A percentile compares a stretch with the other conserved stretches of the same genome.
phyloP scores from a whole-genome alignment of 176 grass and related monocot genomes.

The Panicum miliaceum region DNA sequence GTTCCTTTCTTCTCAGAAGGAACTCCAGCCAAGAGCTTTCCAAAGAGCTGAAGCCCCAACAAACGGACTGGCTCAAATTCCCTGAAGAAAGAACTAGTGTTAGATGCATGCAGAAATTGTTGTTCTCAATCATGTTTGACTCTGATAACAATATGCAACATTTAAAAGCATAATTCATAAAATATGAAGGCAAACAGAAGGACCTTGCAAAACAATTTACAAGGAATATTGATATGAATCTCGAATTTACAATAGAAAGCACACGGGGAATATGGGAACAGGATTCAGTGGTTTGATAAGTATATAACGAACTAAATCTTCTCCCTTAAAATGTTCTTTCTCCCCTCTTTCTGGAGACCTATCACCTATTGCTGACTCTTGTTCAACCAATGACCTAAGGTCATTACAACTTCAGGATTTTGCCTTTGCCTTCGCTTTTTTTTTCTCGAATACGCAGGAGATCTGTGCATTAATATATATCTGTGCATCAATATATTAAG shows the following conservation, averaged over 20 bases:
- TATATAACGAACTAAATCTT: slow-evolving; percentile 17
- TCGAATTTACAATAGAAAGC: slow-evolving; percentile 30
- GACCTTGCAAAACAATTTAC: slow-evolving; percentile 4
- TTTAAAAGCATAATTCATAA: slow-evolving; percentile 1
- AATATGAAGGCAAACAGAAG: slow-evolving; percentile 30
- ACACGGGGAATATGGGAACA: slow-evolving; percentile 11
- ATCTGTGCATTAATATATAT: too few relatives aligned
- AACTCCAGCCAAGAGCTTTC: slow-evolving; percentile 87
- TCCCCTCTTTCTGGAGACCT: neutral
- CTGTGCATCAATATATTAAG: too few relatives aligned
- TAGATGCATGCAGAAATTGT: slow-evolving; percentile 15
- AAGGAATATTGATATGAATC: slow-evolving; percentile 22
- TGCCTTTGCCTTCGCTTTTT: neutral
- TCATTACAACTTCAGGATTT: slow-evolving; percentile 3
- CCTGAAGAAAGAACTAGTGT: slow-evolving; percentile 49
- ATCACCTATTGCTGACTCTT: neutral
- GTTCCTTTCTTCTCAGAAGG: slow-evolving; percentile 76
- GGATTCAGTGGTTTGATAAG: neutral
- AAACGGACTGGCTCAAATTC: slow-evolving; percentile 89
- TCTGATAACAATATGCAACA: slow-evolving; percentile 28
- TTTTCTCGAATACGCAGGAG: too few relatives aligned
- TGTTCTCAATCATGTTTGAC: slow-evolving; percentile 4
- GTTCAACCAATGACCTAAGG: neutral
- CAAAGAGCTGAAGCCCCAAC: slow-evolving; percentile 89
- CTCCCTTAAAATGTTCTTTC: neutral